phyloP scores from a whole-genome alignment of 78 protist species.

The Paratrimastix pyriformis region DNA sequence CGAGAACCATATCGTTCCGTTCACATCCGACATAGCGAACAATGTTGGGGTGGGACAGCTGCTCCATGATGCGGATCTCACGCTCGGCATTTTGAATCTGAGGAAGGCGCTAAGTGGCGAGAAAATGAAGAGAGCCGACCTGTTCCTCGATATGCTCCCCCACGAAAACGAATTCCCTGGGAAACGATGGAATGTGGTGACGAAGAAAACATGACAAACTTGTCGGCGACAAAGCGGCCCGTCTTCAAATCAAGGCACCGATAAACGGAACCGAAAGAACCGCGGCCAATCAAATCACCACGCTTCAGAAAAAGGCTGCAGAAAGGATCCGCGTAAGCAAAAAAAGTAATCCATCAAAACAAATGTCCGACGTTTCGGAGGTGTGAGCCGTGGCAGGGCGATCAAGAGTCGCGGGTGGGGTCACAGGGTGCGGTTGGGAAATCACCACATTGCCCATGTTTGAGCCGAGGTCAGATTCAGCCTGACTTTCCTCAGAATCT shows the following conservation, averaged over 20 bases:
- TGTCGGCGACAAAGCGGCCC: not conserved
- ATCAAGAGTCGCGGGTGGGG: too few species aligned
- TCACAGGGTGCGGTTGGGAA: too few species aligned
- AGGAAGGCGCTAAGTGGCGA: not conserved
- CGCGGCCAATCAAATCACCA: constrained; percentile 6
- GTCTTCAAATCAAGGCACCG: constrained; percentile 9
- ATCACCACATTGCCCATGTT: too few species aligned
- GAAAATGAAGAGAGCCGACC: not conserved
- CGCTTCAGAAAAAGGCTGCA: not conserved
- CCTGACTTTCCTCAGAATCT: too few species aligned
- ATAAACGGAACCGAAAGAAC: constrained; percentile 11
- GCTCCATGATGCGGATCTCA: constrained; percentile 2
- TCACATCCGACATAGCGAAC: constrained; percentile 2
- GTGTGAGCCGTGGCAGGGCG: too few species aligned
- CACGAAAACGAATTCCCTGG: not conserved
- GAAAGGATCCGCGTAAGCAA: not conserved
- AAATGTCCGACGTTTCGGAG: too few species aligned
- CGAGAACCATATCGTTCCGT: not conserved
- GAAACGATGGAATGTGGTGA: too few species aligned
- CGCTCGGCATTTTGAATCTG: not conserved
- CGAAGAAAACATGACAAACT: too few species aligned
- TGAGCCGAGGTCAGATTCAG: too few species aligned
- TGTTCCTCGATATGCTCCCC: not conserved
- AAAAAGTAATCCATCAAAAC: not conserved
- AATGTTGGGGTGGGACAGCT: not conserved